Evolutionary conservation across 441 rosid genomes (phyloP).

Genomic region (Erodium chrysanthum): DNA sequence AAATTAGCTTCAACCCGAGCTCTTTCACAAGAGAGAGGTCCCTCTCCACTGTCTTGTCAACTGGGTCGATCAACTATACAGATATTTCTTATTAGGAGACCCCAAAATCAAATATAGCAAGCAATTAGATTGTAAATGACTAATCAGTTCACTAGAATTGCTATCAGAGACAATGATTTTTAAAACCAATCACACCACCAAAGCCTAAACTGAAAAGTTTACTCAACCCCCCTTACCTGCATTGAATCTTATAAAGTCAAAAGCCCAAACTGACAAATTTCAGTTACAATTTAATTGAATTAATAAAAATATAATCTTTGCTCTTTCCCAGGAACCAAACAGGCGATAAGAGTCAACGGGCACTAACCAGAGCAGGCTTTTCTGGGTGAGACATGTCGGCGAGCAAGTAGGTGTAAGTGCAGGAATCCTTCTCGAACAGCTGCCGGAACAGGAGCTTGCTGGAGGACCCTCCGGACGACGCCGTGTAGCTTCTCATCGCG

Average conservation of each 20-base stretch:
- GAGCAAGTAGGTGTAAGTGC: constrained; percentile 74
- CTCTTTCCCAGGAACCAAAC: neutral
- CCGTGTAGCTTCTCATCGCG: constrained; percentile 10
- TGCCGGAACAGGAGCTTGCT: constrained; percentile 70
- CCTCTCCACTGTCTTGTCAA: constrained; percentile 76
- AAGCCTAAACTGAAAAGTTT: no score
- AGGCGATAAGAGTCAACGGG: neutral
- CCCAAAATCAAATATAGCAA: neutral
- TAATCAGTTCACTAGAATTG: neutral
- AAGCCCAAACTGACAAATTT: neutral
- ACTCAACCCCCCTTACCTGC: no score
- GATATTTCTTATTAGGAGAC: no score
- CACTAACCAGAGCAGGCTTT: constrained; percentile 68
- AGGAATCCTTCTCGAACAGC: constrained; percentile 81
- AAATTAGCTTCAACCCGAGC: constrained; percentile 66
- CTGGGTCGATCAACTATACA: constrained; percentile 80
- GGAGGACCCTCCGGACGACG: constrained; percentile 22
- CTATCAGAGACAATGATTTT: neutral
- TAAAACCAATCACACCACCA: neutral
- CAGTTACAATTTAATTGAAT: neutral
- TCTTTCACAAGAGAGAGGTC: constrained; percentile 59
- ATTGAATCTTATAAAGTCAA: no score
- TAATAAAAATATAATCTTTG: neutral
- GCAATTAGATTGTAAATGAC: neutral
- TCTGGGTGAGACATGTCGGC: constrained; percentile 72